Percentiles rank a stretch among this genome's conserved stretches.
phyloP scores from a whole-genome alignment of 2,329 filamentous ascomycete genomes.

The Moelleriella libera region DNA sequence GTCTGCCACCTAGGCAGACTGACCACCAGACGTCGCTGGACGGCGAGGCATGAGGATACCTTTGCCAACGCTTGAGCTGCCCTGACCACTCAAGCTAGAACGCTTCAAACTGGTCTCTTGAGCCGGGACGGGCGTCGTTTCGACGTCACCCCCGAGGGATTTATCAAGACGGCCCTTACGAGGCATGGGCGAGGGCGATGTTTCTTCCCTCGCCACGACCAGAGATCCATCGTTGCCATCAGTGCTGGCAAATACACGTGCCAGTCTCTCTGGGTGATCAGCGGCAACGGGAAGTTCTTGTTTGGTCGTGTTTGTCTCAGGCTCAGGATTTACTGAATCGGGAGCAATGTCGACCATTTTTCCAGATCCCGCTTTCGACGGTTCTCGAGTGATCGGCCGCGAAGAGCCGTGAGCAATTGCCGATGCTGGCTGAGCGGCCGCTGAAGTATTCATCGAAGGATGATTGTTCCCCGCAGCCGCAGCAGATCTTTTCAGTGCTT shows the following conservation, averaged over 20 bases:
- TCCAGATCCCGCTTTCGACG: too few species aligned
- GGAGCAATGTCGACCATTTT: too few species aligned
- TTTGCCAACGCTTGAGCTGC: background rate
- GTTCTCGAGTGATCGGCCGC: too few species aligned
- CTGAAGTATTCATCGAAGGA: too few species aligned
- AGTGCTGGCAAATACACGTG: background rate
- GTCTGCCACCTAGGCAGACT: conserved; percentile 8
- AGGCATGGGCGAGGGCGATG: conserved; percentile 3
- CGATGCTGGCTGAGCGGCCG: too few species aligned
- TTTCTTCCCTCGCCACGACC: background rate
- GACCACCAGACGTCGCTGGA: conserved; percentile 2
- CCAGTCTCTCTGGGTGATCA: background rate
- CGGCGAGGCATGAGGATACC: background rate
- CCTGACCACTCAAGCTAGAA: background rate
- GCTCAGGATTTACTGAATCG: too few species aligned
- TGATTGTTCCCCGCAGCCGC: conserved; percentile 8
- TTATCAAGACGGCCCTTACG: background rate
- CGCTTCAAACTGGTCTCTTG: background rate
- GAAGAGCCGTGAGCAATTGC: conserved; percentile 7
- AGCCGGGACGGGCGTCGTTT: background rate
- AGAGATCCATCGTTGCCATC: conserved; percentile 1
- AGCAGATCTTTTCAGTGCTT: conserved; percentile 15
- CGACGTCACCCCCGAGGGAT: background rate
- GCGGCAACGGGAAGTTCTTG: conserved; percentile 1
- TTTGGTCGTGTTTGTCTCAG: too few species aligned